phyloP scores from a whole-genome alignment of 495 filamentous ascomycete genomes.

The Neurospora terricola region DNA sequence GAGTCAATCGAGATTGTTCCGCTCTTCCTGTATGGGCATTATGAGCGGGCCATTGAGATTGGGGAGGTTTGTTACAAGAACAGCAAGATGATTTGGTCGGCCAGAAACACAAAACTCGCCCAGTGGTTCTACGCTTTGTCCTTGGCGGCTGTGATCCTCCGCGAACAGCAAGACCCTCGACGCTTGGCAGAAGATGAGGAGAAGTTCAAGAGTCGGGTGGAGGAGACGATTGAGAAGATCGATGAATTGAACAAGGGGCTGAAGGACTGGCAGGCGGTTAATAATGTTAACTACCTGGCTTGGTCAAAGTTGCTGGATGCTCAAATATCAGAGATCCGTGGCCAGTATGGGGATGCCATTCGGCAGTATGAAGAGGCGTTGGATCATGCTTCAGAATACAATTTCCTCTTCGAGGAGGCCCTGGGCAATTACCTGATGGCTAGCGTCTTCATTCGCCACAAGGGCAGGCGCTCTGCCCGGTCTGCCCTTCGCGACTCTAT shows the following conservation, averaged over 20 bases:
- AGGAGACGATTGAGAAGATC: constrained; percentile 45
- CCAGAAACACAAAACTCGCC: constrained; percentile 53
- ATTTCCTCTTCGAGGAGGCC: constrained; percentile 71
- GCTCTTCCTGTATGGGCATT: constrained; percentile 67
- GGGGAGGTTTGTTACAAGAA: constrained; percentile 52
- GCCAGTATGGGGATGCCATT: constrained; percentile 52
- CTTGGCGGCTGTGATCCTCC: constrained; percentile 52
- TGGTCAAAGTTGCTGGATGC: constrained; percentile 71
- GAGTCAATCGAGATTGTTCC: constrained; percentile 61
- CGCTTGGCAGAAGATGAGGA: constrained; percentile 31
- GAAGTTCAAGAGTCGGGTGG: constrained; percentile 41
- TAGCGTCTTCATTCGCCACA: constrained; percentile 62
- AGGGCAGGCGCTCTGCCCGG: constrained; percentile 63
- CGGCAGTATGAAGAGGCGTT: constrained; percentile 63
- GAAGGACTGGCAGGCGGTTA: constrained; percentile 55
- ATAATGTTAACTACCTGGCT: constrained; percentile 68
- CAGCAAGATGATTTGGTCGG: constrained; percentile 58
- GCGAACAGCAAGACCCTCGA: constrained; percentile 43
- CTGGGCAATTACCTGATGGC: constrained; percentile 68
- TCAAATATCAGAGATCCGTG: constrained; percentile 55
- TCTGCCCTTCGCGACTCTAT: constrained; percentile 62
- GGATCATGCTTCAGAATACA: constrained; percentile 71
- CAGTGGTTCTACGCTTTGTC: constrained; percentile 62
- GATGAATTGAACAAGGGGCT: constrained; percentile 49
- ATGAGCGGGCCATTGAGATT: constrained; percentile 56